Evolutionary conservation across 208 protist species (phyloP).

Genomic region (Vickermania spadyakhi): DNA sequence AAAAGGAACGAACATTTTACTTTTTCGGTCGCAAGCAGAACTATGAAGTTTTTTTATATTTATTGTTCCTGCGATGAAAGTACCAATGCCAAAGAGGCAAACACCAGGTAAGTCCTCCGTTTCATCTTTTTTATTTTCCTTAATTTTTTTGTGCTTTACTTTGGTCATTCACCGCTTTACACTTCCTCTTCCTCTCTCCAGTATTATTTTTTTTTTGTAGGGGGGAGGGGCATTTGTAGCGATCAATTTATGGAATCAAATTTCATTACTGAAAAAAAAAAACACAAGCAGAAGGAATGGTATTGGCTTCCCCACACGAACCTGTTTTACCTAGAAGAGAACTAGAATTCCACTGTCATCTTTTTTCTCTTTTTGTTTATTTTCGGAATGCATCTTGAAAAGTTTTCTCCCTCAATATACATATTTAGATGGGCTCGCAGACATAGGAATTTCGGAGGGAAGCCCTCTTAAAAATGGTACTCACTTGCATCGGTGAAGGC

Average conservation of each 20-base stretch:
- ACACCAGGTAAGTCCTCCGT: slow-evolving; percentile 1
- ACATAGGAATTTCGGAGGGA: too few relatives aligned
- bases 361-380: neutral
- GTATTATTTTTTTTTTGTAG: slow-evolving; percentile 1
- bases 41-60: too few relatives aligned
- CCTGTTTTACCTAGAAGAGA: neutral
- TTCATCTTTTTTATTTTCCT: too few relatives aligned
- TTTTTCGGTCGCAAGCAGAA: neutral
- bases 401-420: too few relatives aligned
- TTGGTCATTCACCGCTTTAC: neutral
- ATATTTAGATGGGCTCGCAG: too few relatives aligned
- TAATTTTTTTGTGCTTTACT: slow-evolving; percentile 6
- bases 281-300: neutral
- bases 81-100: neutral
- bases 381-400: neutral
- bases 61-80: neutral
- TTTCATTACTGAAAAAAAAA: neutral
- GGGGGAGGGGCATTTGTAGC: neutral
- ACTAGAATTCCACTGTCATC: neutral
- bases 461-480: too few relatives aligned
- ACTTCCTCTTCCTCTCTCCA: slow-evolving; percentile 2
- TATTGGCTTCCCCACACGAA: too few relatives aligned
- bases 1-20: neutral
- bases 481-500: too few relatives aligned
- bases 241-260: neutral